Evolutionary conservation across 768 basidiomycete species (phyloP), one percentile per base, ranked within the genome.

Genomic region (Leccinum variicolor): DNA sequence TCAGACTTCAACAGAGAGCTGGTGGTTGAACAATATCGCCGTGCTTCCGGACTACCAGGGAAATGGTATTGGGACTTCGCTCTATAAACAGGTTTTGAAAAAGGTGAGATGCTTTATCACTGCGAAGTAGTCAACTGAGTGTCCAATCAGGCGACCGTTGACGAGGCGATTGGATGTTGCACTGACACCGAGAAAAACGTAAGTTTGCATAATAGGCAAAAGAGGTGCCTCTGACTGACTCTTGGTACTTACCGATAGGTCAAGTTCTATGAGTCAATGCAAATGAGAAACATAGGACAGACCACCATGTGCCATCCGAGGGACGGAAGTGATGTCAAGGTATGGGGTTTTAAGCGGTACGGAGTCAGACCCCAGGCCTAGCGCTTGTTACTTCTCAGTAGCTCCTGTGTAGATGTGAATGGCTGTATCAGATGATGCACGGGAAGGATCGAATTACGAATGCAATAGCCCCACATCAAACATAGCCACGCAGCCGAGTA

Each of bases 141-240:
- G 14, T 19, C 29, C 19, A 11, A 41, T n/a, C 1, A 57, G 56
- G 46, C 56, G 9, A 25, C 26, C 15, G 13, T 17, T 6, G 21
- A 48, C 21, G 51, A 55, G 23, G 46, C 43, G 15, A 26, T 57
- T 19, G 57, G 53, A 29, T 41, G 39, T 25, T 41, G 23, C 10
- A 55, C 57, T 8, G 53, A 57, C 36, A 14, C 53, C 3, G 56
- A 54, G 34, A 54, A 47, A 48, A 57, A 57, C 19, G 56, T 57
- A 19, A 13, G 56, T 31, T 23, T 14, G 48, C 3, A 25, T 17
- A 5, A 29, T 14, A 17, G 41, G 29, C 21, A 17, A 23, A 26
- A 28, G 34, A 19, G n/a, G n/a, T 26, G 23, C 14, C 23, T 28
- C 14, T 6, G 26, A 48, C 46, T 39, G 19, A 57, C 34, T 31